Evolutionary conservation across 805 yeast genomes (phyloP), one percentile per base, ranked within the genome.

Genomic region (Ogataea saltuana): DNA sequence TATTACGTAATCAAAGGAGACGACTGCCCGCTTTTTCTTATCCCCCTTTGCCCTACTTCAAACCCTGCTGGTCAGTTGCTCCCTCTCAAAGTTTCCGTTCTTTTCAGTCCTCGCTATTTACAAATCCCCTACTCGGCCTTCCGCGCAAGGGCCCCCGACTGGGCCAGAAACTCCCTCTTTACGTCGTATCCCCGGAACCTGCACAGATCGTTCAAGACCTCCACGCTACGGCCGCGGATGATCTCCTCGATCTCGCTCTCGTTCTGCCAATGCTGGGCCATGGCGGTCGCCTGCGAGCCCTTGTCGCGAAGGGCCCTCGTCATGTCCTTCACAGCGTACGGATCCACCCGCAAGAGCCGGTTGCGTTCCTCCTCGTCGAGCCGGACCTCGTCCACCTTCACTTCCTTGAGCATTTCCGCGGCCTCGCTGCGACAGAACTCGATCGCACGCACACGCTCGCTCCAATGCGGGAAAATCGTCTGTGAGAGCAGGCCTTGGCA

Each of bases 391-490:
- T 59, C 49, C 1, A 50, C 45, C 15, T 65, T 63, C 3, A 67
- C 48, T 22, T 68, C 72, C 2, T 38, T 18, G 34, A 62, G 55
- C 60, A 70, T 49, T 6, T 46, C 38, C 1, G 46, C 42, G 6
- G 65, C 58, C 49, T 67, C 71, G 2, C 45, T 20, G 6, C 62
- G 55, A 51, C 83, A 78, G 48, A 58, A 75, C n/a, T 59, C 54
- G 19, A 78, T 69, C 1, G 70, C 64, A 3, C 55, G 45, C 1
- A 60, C 40, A 44, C 83, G 60, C 18, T 65, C 60, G n/a, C 53
- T 49, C 83, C 83, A 78, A 30, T 69, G 70, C 6, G 74, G 73
- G 44, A 62, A 67, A n/a, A 78, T 41, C 25, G 71, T 66, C 2
- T 59, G 48, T 11, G 56, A 36, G 1, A 72, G 53, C 31, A 73